Evolutionary conservation across 345 rosid genomes (phyloP).

Genomic region (Lumnitzera littorea): DNA sequence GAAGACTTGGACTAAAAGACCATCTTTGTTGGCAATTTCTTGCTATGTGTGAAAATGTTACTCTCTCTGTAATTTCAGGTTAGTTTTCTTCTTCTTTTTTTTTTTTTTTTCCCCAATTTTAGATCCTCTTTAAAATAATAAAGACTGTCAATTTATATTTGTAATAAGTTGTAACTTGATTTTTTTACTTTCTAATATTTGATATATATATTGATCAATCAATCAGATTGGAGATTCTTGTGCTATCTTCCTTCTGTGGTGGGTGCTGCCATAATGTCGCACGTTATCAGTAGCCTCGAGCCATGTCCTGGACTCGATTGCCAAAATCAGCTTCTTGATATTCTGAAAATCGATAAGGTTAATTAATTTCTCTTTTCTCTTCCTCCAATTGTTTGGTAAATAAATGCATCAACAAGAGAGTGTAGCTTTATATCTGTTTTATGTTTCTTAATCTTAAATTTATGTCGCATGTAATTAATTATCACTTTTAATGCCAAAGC

Average conservation of each 20-base stretch:
- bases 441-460: too few species aligned
- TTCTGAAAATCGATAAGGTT: slow-evolving; percentile 48
- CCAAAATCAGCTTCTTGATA: slow-evolving; percentile 32
- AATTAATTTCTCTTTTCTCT: background rate
- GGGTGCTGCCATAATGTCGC: slow-evolving; percentile 55
- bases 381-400: background rate
- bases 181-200: background rate
- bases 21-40: slow-evolving; percentile 44
- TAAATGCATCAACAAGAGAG: background rate
- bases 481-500: too few species aligned
- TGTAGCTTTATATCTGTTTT: background rate
- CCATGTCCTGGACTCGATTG: slow-evolving; percentile 32
- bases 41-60: slow-evolving; percentile 35
- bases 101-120: too few species aligned
- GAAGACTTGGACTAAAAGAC: slow-evolving; percentile 48
- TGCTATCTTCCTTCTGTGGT: slow-evolving; percentile 43
- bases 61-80: slow-evolving; percentile 49
- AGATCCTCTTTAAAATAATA: too few species aligned
- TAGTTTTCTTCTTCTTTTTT: background rate
- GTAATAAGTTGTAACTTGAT: background rate
- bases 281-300: slow-evolving; percentile 30
- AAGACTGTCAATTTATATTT: too few species aligned
- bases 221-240: slow-evolving; percentile 45
- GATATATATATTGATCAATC: background rate
- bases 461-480: too few species aligned